Evolutionary conservation across 805 yeast species (phyloP).

Genomic region (Candida incommunis): DNA sequence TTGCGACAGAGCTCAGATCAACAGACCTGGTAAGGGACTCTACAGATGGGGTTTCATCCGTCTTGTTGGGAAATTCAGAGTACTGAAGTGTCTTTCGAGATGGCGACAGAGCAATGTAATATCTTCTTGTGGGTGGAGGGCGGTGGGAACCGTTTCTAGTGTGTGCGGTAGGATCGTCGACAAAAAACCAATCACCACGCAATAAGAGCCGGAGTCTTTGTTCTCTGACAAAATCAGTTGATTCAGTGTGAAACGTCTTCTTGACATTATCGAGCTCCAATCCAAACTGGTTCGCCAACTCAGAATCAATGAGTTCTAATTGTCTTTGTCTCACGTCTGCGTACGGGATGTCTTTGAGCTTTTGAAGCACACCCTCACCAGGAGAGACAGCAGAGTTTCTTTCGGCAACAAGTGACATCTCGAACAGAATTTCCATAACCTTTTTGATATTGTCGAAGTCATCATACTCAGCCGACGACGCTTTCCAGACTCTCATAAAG

Average conservation of each 20-base stretch:
- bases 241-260: constrained; percentile 37
- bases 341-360: constrained; percentile 30
- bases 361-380: constrained; percentile 32
- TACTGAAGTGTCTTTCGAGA: constrained; percentile 46
- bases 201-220: constrained; percentile 60
- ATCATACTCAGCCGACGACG: constrained; percentile 36
- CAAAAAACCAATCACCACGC: constrained; percentile 70
- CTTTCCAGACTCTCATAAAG: constrained; percentile 50
- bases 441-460: constrained; percentile 39
- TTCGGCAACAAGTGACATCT: constrained; percentile 12
- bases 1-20: constrained; percentile 23
- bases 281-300: constrained; percentile 31
- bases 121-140: constrained; percentile 21
- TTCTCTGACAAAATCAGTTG: constrained; percentile 55
- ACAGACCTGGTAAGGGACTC: constrained; percentile 17
- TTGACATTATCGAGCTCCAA: constrained; percentile 34
- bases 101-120: constrained; percentile 53
- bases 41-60: constrained; percentile 37
- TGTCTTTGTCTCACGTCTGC: constrained; percentile 42
- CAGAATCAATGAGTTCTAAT: constrained; percentile 20
- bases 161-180: constrained; percentile 33
- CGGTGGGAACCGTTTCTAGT: constrained; percentile 4
- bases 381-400: constrained; percentile 9
- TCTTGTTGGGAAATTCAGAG: constrained; percentile 40
- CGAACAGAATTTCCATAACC: constrained; percentile 27